These are phyloP conservation scores for Scheffersomyces cryptocercus DNA, from an alignment of 1,139 yeast species.

Conservation along the genomic window DNA sequence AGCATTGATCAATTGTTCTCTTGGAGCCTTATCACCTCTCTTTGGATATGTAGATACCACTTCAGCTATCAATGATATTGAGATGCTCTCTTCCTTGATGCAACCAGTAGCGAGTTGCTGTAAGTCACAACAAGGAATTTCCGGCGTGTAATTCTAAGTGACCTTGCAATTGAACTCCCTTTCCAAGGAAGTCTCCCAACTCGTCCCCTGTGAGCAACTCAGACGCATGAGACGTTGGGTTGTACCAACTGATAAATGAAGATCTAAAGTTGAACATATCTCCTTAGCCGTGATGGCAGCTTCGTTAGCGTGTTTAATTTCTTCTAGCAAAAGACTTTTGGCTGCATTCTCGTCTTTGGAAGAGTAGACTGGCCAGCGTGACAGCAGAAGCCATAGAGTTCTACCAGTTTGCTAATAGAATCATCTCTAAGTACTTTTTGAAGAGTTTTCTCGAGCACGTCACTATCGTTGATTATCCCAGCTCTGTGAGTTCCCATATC, in stretches of 20 bases:
- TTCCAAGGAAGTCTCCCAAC: conserved; percentile 20
- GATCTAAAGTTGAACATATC: conserved; percentile 25
- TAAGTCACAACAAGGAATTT: conserved; percentile 68
- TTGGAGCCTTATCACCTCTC: conserved; percentile 48
- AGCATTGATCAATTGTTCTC: conserved; percentile 68
- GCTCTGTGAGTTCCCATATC: conserved; percentile 68
- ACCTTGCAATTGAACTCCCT: conserved; percentile 34
- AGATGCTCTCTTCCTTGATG: conserved; percentile 46
- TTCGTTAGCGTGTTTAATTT: conserved; percentile 53
- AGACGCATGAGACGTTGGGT: conserved; percentile 75
- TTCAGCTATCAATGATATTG: conserved; percentile 62
- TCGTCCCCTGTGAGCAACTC: conserved; percentile 25
- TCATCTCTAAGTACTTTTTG: conserved; percentile 21
- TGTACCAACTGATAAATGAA: conserved; percentile 68
- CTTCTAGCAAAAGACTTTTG: conserved; percentile 48
- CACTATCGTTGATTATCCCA: conserved; percentile 45
- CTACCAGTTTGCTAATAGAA: conserved; percentile 29
- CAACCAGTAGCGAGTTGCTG: conserved; percentile 75
- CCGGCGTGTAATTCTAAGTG: conserved; percentile 77
- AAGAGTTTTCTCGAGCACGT: conserved; percentile 30
- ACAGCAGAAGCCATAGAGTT: conserved; percentile 68
- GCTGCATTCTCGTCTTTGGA: conserved; percentile 52
- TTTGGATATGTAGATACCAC: conserved; percentile 60
- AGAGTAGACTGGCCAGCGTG: conserved; percentile 80
- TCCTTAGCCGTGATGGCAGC: conserved; percentile 49